Base-by-base conservation (phyloP, 805 yeast genomes). In the Yarrowia osloensis region DNA sequence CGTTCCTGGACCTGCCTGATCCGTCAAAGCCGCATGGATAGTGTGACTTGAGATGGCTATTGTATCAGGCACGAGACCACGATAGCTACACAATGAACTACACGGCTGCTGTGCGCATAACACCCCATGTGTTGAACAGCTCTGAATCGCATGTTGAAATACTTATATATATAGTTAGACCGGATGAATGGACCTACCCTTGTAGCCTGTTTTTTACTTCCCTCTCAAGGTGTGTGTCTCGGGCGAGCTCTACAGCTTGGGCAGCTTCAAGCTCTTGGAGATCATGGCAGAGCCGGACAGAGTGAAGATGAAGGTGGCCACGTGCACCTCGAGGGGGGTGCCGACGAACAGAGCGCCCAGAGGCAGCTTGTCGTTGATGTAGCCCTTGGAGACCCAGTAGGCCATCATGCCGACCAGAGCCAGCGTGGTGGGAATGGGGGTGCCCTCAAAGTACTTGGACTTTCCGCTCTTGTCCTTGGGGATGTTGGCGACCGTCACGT, bases 371-470 rank as follows among this genome's bases (percentile, higher is more conserved):
- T 73, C 75, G 29, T 73, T 76, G 62, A 75, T 76, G 75, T 72
- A 70, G 50, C 79, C 83, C 57, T 82, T 79, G 70, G 81, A 81
- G 5, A 90, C 90, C 73, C 88, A 83, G 67, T 79, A 79, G 3
- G 91, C 90, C 91, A 94, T 88, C 40, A 86, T 74, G 1, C 80
- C 80, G 19, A 95, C 97, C 76, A 94, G 82, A 61, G 84, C 79
- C 71, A 95, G 81, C 42, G 96, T 88, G 1, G 96, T 86, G 67
- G 99, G 99, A 71, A 95, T 92, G 12, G 99, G 99, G 65, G 95
- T 84, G 3, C 99, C 99, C 80, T 95, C 99, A 77, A 95, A 95
- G 79, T 87, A 94, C 75, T 89, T 87, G 37, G 95, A 85, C 79
- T 93, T 93, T 21, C 99, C 99, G 21, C 83, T 77, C 66, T 84